Percentiles rank a stretch among this genome's conserved stretches.
phyloP scores from a whole-genome alignment of 2,329 filamentous ascomycete species.

The Sclerotinia subarctica region DNA sequence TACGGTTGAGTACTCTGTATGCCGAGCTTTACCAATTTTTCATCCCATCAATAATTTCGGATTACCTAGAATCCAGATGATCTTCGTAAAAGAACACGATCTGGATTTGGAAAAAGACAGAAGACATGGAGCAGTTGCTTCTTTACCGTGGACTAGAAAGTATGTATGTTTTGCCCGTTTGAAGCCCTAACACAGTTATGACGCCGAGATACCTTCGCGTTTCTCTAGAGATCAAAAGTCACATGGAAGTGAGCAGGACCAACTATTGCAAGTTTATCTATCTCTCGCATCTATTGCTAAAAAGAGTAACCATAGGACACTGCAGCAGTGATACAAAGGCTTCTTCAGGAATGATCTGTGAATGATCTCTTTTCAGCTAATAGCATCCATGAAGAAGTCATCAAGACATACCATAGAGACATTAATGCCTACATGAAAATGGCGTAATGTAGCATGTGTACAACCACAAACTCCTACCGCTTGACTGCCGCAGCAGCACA shows the following conservation, averaged over 20 bases:
- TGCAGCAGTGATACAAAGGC: background rate
- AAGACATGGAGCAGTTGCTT: background rate
- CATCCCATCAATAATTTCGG: background rate
- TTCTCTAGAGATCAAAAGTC: conserved; percentile 2
- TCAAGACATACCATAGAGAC: background rate
- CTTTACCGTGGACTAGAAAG: background rate
- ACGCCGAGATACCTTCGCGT: background rate
- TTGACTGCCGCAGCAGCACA: conserved; percentile 15
- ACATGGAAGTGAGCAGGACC: conserved; percentile 6
- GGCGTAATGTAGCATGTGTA: conserved; percentile 1
- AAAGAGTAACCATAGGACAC: background rate
- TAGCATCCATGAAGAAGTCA: background rate
- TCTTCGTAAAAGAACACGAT: background rate
- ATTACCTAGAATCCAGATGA: background rate
- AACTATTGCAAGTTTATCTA: background rate
- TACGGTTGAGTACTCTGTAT: background rate
- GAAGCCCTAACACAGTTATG: background rate
- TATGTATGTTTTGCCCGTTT: background rate
- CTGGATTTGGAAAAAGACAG: background rate
- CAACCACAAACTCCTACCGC: conserved; percentile 12
- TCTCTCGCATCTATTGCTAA: background rate
- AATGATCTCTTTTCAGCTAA: background rate
- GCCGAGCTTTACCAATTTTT: conserved; percentile 3
- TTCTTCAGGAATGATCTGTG: background rate
- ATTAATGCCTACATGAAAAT: background rate